Evolutionary conservation across 139 green algal genomes (phyloP).

Genomic region (Limnomonas spitsbergensis): DNA sequence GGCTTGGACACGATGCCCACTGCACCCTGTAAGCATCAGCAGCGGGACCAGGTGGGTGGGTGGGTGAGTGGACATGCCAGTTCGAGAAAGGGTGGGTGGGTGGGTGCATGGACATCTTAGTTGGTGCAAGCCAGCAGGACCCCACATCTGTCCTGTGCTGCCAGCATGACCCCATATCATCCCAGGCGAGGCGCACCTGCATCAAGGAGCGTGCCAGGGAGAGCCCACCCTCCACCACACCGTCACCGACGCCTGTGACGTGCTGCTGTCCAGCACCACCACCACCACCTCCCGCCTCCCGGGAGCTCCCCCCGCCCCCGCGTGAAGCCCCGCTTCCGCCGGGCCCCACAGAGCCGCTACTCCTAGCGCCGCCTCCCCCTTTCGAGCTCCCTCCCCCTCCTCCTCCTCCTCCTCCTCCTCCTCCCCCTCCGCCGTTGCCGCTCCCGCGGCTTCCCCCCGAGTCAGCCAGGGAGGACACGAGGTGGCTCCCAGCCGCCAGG

Average conservation of each 20-base stretch:
- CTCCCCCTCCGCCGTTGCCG: background rate
- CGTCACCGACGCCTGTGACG: background rate
- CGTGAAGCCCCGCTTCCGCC: too few relatives aligned
- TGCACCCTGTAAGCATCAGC: slow-evolving; percentile 55
- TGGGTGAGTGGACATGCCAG: slow-evolving; percentile 73
- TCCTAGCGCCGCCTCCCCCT: too few relatives aligned
- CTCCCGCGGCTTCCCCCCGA: background rate
- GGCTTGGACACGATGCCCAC: slow-evolving; percentile 82
- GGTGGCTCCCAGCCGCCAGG: slow-evolving; percentile 15
- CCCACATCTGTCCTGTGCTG: too few relatives aligned
- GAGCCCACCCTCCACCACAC: background rate
- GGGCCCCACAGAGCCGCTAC: too few relatives aligned
- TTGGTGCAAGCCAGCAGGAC: too few relatives aligned
- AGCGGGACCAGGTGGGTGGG: slow-evolving; percentile 34
- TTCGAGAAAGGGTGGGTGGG: too few relatives aligned
- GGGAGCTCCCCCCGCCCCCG: too few relatives aligned
- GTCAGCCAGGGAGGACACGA: slow-evolving; percentile 13
- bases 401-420: background rate
- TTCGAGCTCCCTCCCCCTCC: slow-evolving; percentile 57
- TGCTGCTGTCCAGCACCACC: slow-evolving; percentile 4
- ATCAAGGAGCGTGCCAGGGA: background rate
- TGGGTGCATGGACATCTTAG: too few relatives aligned
- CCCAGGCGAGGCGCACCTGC: background rate
- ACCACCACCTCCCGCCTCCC: slow-evolving; percentile 49
- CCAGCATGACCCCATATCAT: too few relatives aligned